phyloP scores from a whole-genome alignment of 1,284 basidiomycete genomes.

The Trametes pubescens region DNA sequence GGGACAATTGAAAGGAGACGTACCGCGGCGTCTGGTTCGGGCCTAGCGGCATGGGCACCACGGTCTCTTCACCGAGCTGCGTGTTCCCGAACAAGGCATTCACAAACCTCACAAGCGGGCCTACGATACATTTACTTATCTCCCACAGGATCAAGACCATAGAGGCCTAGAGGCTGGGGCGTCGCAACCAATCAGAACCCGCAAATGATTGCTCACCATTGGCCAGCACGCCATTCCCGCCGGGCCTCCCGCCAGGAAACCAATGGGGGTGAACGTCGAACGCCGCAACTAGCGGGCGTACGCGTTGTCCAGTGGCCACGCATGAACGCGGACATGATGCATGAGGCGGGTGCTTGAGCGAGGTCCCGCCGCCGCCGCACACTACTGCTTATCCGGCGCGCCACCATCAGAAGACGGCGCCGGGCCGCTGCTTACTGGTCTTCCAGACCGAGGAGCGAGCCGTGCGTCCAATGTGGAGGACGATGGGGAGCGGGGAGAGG shows the following conservation, averaged over 20 bases:
- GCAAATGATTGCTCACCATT: neutral
- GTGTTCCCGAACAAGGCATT: neutral
- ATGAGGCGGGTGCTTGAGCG: neutral
- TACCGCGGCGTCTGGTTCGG: neutral
- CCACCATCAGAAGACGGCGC: slow-evolving; percentile 20
- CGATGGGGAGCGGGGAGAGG: neutral
- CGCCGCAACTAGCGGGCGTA: neutral
- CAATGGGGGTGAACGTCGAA: slow-evolving; percentile 10
- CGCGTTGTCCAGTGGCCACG: neutral
- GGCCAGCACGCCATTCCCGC: neutral
- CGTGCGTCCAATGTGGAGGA: neutral
- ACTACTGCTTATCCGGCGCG: neutral
- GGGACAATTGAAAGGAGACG: neutral
- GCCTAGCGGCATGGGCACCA: neutral
- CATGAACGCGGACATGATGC: neutral
- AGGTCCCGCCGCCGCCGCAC: neutral
- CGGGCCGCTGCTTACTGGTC: neutral
- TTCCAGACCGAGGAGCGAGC: neutral
- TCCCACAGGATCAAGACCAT: neutral
- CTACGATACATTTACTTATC: neutral
- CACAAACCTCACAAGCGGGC: neutral
- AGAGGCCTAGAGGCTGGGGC: neutral
- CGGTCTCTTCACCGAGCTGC: neutral
- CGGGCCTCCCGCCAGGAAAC: neutral
- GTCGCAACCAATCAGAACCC: slow-evolving; percentile 2